Base-by-base conservation (phyloP, 2,329 filamentous ascomycete species). In the Verticillium longisporum region DNA sequence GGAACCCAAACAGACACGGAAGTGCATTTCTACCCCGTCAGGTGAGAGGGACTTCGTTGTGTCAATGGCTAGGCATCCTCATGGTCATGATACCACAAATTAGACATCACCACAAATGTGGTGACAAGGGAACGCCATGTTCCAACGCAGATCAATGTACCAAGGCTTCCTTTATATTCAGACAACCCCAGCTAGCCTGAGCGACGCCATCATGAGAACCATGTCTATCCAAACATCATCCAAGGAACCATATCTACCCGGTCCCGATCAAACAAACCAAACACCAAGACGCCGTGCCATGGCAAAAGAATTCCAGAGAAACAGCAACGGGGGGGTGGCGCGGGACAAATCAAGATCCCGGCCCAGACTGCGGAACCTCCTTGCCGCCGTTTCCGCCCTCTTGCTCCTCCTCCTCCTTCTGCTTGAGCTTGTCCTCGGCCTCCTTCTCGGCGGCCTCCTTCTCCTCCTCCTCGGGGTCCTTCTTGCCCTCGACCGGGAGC, bases 401-500 rank as follows among this genome's bases (percentile, higher is more conserved):
- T 2, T 50, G 15, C 18, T 50, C 41, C 7, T 10, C 41, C 41
- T 50, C 41, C 41, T 50, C 41, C 18, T 50, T 50, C 41, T 50
- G 15, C 41, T 50, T 50, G 15, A 50, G 41, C n/a, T 50, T 50
- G n/a, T 50, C 41, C 56, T 70, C 70, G 1, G 68, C 65, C 33
- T 68, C 63, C 36, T 66, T 62, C 10, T 56, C 72, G 6, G 77
- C 78, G 55, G 78, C 77, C 1, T 77, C 75, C 2, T 77, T 76
- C 4, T 78, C 80, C 61, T 78, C 78, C 4, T 76, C 74, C 11
- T 50, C 41, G n/a, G 41, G 41, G 41, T 50, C 18, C 1, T 81
- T 75, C 53, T 81, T 78, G 32, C 81, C 81, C 72, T 83, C 88
- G 1, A 89, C 85, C 7, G 86, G 83, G 58, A 88, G 68, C 61